These are phyloP conservation scores for Triticum dicoccoides DNA, from an alignment of 176 grass and related monocot genomes.

Conservation along the genomic window DNA sequence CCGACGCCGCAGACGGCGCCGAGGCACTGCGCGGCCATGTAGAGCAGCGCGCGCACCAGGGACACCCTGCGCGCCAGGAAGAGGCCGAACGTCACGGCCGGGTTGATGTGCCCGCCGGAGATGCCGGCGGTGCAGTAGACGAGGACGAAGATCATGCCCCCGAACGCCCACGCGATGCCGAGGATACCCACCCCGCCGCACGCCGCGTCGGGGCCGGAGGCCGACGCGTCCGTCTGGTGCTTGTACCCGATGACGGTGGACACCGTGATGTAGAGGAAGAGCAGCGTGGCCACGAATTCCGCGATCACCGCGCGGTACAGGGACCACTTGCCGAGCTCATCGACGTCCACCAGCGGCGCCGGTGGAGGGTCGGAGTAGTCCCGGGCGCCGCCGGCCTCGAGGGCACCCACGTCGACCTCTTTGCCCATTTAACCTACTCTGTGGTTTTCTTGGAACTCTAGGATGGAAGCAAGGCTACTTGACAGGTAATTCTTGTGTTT, in stretches of 20 bases:
- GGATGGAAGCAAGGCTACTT: not conserved
- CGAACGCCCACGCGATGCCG: conserved; percentile 77
- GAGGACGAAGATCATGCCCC: conserved; percentile 85
- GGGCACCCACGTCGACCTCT: conserved; percentile 19
- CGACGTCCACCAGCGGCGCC: conserved; percentile 47
- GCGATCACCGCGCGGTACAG: conserved; percentile 69
- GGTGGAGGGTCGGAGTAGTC: conserved; percentile 43
- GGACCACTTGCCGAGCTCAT: conserved; percentile 56
- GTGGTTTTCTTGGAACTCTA: not conserved
- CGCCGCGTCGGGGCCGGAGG: conserved; percentile 10
- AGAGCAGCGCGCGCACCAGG: conserved; percentile 65
- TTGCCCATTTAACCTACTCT: conserved; percentile 30
- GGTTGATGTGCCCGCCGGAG: conserved; percentile 91
- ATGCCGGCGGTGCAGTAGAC: conserved; percentile 99
- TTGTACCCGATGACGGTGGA: conserved; percentile 45
- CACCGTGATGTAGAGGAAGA: conserved; percentile 60
- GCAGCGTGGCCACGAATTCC: conserved; percentile 65
- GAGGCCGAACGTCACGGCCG: conserved; percentile 67
- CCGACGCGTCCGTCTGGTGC: conserved; percentile 30
- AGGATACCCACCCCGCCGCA: conserved; percentile 67
- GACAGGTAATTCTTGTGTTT: not conserved
- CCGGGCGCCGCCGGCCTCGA: conserved; percentile 31
- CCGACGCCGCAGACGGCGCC: conserved; percentile 72
- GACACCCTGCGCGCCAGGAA: conserved; percentile 16
- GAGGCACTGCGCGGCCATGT: conserved; percentile 68